phyloP scores from a whole-genome alignment of 139 green algal genomes.

The Yamagishiella unicocca region DNA sequence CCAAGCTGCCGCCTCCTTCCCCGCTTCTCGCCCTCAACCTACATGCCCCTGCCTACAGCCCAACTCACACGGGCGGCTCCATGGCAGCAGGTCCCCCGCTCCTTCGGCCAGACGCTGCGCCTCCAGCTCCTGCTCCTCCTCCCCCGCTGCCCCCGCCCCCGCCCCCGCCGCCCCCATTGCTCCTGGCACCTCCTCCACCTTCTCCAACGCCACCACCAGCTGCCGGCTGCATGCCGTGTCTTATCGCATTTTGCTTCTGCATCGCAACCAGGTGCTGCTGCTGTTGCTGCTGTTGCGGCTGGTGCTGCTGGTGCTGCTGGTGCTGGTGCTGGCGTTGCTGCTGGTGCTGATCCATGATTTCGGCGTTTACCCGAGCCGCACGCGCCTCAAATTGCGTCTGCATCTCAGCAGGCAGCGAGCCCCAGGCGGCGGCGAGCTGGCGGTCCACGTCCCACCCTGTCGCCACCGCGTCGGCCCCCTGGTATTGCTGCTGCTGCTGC shows the following conservation, averaged over 20 bases:
- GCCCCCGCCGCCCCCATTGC: background rate
- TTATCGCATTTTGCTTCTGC: background rate
- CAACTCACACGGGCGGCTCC: constrained; percentile 8
- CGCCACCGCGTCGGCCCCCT: too few relatives aligned
- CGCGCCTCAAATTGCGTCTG: constrained; percentile 9
- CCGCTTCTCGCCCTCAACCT: too few relatives aligned
- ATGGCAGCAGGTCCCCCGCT: too few relatives aligned
- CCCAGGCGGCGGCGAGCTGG: background rate
- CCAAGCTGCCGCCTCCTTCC: too few relatives aligned
- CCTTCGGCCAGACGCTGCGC: too few relatives aligned
- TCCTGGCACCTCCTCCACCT: background rate
- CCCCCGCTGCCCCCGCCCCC: background rate
- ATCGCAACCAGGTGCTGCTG: background rate
- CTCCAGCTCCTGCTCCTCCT: background rate
- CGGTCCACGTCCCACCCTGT: background rate
- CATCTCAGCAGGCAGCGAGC: background rate
- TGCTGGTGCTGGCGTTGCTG: background rate
- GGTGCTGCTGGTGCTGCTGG: background rate
- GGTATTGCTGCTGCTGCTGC: background rate
- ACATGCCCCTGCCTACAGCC: too few relatives aligned
- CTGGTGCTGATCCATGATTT: background rate
- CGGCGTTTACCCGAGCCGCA: background rate
- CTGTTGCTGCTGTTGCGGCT: background rate
- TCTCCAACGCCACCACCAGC: background rate
- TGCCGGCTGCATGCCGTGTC: background rate